Conservation (phyloP, 139 green algal species). For the Raphidocelis subcapitata region DNA sequence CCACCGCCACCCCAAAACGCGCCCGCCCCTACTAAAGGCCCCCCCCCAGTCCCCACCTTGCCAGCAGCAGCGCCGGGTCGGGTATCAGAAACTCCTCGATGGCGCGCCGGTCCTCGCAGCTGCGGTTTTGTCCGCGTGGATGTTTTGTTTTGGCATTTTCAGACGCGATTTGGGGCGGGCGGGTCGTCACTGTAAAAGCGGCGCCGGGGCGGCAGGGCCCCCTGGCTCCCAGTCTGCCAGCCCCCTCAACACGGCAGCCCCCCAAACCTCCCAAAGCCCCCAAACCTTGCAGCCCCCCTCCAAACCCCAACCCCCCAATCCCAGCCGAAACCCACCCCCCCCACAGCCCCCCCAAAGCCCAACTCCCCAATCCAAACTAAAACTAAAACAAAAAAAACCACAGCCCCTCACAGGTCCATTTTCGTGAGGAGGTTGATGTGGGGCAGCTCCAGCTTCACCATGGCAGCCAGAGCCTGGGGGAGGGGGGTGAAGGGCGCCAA, state of each 20-base stretch:
- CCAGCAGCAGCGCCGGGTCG: slow-evolving; percentile 61
- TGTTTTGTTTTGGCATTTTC: background rate
- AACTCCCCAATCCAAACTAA: background rate
- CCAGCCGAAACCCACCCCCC: too few relatives aligned
- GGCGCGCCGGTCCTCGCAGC: slow-evolving; percentile 39
- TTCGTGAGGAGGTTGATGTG: slow-evolving; percentile 98
- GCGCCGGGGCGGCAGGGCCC: too few relatives aligned
- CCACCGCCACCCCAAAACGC: background rate
- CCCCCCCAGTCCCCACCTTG: slow-evolving; percentile 13
- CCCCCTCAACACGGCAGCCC: too few relatives aligned
- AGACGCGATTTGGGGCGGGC: background rate
- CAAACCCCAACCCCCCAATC: too few relatives aligned
- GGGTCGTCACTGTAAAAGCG: too few relatives aligned
- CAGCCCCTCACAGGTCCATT: slow-evolving; percentile 72
- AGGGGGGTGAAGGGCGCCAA: background rate
- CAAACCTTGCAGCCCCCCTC: too few relatives aligned
- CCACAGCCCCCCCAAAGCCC: too few relatives aligned
- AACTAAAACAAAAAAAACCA: background rate
- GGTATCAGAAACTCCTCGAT: slow-evolving; percentile 79
- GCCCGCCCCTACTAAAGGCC: background rate
- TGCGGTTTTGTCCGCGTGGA: slow-evolving; percentile 1
- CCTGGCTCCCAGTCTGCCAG: too few relatives aligned
- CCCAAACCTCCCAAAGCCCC: too few relatives aligned
- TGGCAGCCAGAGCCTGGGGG: slow-evolving; percentile 78
- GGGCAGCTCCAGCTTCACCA: slow-evolving; percentile 97